Evolutionary conservation across 2,329 filamentous ascomycete species (phyloP), one percentile per base, ranked within the genome.

Genomic region (Sclerotiophoma versabilis): DNA sequence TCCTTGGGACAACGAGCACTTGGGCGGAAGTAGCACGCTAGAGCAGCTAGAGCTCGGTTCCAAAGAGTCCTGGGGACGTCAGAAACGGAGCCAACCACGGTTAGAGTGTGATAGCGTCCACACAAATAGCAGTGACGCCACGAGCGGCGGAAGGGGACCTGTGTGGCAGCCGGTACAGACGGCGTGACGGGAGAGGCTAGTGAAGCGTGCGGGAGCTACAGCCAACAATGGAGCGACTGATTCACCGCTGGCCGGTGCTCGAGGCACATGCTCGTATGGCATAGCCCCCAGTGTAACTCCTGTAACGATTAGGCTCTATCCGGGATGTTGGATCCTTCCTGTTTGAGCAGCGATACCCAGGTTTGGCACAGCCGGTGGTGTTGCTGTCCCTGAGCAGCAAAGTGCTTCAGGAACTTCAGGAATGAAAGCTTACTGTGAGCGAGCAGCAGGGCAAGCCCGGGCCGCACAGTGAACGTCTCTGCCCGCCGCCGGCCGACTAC

Each of bases 221-320:
- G 52, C 49, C 55, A 54, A 39, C 51, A 43, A 32, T 58, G 62
- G 66, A 69, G 60, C 62, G 61, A 66, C 59, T 68, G 71, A 66
- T 68, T 69, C 62, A 65, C 64, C 65, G 68, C 69, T 62, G 64
- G 62, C 54, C 60, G 57, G 57, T 48, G 57, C 50, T 49, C 63
- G 58, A 68, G 65, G 68, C 64, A 66, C 64, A 59, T 63, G 66
- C 67, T 73, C 70, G 71, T 73, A 71, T 74, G 70, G 71, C 70
- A 75, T 74, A 69, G 72, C 70, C 71, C n/a, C 69, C 69, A 58
- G 69, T 71, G 69, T 70, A 70, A 73, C 72, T 73, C 65, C 65
- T 41, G 39, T 34, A 33, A 46, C 65, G 62, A 69, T 64, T 59
- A 64, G 68, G 64, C 64, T 68, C 61, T 64, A 59, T 63, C 64